A percentile compares a stretch with the other conserved stretches of the same genome.
These are phyloP conservation scores for Podila epigama DNA, from an alignment of 192 early-diverging fungal genomes.

Conservation along the genomic window DNA sequence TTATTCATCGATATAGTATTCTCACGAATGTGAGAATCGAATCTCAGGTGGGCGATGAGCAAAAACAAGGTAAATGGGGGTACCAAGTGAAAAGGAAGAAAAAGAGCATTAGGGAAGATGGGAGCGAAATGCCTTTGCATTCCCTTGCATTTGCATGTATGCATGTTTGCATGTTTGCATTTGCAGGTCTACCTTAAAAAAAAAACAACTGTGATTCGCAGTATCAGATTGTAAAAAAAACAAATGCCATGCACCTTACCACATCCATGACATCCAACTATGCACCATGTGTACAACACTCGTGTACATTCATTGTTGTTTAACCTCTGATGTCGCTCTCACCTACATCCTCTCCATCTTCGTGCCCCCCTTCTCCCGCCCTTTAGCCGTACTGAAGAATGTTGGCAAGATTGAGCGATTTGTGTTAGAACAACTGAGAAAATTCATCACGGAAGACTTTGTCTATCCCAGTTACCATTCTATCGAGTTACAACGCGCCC, in stretches of 20 bases:
- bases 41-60: conserved; percentile 70
- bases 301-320: not conserved
- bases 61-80: conserved; percentile 73
- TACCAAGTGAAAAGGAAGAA: no score
- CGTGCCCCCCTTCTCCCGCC: not conserved
- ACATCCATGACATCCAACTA: no score
- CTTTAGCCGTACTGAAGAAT: conserved; percentile 74
- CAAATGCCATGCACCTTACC: no score
- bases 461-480: conserved; percentile 81
- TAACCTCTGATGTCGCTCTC: not conserved
- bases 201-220: no score
- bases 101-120: not conserved
- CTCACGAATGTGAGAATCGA: conserved; percentile 67
- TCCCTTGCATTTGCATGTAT: no score
- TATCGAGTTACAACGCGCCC: conserved; percentile 52
- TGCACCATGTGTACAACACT: not conserved
- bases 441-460: conserved; percentile 77
- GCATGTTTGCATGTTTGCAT: no score
- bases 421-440: conserved; percentile 79
- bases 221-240: no score
- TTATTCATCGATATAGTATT: conserved; percentile 41
- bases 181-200: no score
- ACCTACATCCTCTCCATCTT: not conserved
- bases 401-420: conserved; percentile 84
- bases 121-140: not conserved